Evolutionary conservation across 2,329 filamentous ascomycete genomes (phyloP).

Genomic region (Epichloe coenophiala): DNA sequence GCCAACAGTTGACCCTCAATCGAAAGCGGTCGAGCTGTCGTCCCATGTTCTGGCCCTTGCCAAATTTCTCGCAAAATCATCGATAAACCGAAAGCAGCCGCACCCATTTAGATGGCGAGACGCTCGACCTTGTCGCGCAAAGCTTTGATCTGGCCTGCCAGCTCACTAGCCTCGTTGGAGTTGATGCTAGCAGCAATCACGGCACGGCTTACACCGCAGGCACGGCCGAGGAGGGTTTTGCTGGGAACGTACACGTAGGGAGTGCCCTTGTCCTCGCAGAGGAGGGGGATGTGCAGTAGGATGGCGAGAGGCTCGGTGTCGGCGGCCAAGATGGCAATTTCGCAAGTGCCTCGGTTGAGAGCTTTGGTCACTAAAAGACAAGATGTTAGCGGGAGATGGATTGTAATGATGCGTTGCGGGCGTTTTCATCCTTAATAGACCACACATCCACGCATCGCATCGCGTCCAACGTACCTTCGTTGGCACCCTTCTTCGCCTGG

Average conservation of each 20-base stretch:
- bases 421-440: no score
- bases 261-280: constrained; percentile 66
- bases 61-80: background rate
- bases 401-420: no score
- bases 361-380: constrained; percentile 52
- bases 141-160: constrained; percentile 74
- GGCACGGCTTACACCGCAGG: constrained; percentile 75
- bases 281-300: constrained; percentile 69
- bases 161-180: constrained; percentile 79
- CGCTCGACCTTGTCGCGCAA: constrained; percentile 94
- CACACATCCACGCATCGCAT: background rate
- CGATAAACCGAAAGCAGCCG: no score
- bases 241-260: constrained; percentile 55
- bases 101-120: constrained; percentile 63
- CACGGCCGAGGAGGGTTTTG: constrained; percentile 77
- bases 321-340: constrained; percentile 79
- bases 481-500: constrained; percentile 82
- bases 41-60: background rate
- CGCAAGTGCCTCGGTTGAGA: constrained; percentile 78
- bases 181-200: constrained; percentile 85
- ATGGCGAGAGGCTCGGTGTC: constrained; percentile 83
- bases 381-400: constrained; percentile 2
- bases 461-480: constrained; percentile 40
- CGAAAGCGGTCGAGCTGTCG: background rate
- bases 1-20: background rate